Conservation (phyloP, 331 rosid species). For the Telfairia occidentalis region DNA sequence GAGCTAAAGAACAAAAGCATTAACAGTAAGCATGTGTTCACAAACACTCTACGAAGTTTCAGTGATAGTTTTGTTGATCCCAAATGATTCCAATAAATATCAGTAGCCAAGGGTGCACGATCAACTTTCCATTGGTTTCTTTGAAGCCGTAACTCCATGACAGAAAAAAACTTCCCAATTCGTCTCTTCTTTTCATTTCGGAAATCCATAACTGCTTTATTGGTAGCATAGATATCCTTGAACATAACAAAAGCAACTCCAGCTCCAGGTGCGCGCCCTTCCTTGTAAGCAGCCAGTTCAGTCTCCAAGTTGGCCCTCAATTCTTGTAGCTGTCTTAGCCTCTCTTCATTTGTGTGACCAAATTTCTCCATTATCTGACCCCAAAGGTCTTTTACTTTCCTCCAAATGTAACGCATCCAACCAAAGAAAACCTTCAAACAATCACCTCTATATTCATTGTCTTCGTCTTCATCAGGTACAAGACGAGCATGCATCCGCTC, state of each 20-base stretch:
- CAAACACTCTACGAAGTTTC: slow-evolving; percentile 54
- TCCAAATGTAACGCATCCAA: slow-evolving; percentile 28
- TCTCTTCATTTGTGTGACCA: slow-evolving; percentile 62
- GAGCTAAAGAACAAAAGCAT: slow-evolving; percentile 86
- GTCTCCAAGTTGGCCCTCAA: slow-evolving; percentile 75
- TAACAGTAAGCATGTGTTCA: slow-evolving; percentile 71
- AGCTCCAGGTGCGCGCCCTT: slow-evolving; percentile 71
- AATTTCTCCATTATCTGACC: slow-evolving; percentile 33
- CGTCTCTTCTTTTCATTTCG: slow-evolving; percentile 69
- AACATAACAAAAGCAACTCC: slow-evolving; percentile 92
- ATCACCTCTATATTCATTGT: slow-evolving; percentile 7
- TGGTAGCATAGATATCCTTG: slow-evolving; percentile 79
- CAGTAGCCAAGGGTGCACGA: slow-evolving; percentile 91
- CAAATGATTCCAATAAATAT: slow-evolving; percentile 91
- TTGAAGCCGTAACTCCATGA: slow-evolving; percentile 63
- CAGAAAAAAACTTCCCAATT: slow-evolving; percentile 76
- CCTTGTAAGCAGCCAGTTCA: slow-evolving; percentile 70
- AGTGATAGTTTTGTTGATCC: slow-evolving; percentile 62
- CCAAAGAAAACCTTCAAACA: slow-evolving; percentile 22
- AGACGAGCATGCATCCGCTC: slow-evolving; percentile 67
- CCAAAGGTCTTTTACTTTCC: slow-evolving; percentile 26
- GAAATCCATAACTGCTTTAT: slow-evolving; percentile 93
- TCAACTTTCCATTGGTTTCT: slow-evolving; percentile 98
- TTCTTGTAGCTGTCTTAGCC: slow-evolving; percentile 60
- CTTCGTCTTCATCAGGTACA: slow-evolving; percentile 39